phyloP scores from a whole-genome alignment of 2,329 filamentous ascomycete genomes.

The Fusarium sacchari region DNA sequence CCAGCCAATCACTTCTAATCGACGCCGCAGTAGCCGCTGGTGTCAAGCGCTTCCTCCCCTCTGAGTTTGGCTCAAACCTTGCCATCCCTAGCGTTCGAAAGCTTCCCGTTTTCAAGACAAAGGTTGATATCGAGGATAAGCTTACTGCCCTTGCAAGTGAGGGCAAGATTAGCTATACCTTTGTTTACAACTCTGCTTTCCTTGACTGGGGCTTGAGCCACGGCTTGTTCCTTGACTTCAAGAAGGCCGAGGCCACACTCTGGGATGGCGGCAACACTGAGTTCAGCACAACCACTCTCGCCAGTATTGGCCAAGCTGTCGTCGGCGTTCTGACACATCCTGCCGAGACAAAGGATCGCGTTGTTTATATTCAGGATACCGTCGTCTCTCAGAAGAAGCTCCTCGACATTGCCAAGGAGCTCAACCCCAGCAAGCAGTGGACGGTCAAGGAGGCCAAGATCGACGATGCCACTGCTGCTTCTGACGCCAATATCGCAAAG shows the following conservation, averaged over 20 bases:
- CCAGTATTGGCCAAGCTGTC: slow-evolving; percentile 58
- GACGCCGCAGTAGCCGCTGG: slow-evolving; percentile 69
- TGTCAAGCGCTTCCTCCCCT: slow-evolving; percentile 70
- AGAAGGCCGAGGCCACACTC: slow-evolving; percentile 52
- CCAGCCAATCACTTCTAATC: slow-evolving; percentile 55
- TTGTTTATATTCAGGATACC: slow-evolving; percentile 57
- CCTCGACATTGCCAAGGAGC: slow-evolving; percentile 58
- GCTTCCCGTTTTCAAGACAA: slow-evolving; percentile 63
- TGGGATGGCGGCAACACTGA: slow-evolving; percentile 60
- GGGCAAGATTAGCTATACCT: slow-evolving; percentile 63
- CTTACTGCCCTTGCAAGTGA: slow-evolving; percentile 54
- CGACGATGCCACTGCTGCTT: slow-evolving; percentile 41
- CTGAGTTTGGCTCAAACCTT: slow-evolving; percentile 61
- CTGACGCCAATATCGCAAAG: slow-evolving; percentile 46
- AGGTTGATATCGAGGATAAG: slow-evolving; percentile 55
- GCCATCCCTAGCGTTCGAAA: slow-evolving; percentile 46
- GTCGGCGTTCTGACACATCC: slow-evolving; percentile 59
- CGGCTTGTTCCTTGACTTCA: slow-evolving; percentile 56
- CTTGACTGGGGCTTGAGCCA: slow-evolving; percentile 64
- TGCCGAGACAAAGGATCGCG: slow-evolving; percentile 63
- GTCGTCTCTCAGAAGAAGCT: slow-evolving; percentile 58
- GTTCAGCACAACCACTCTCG: slow-evolving; percentile 61
- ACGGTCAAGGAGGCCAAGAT: slow-evolving; percentile 52
- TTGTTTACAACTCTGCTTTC: slow-evolving; percentile 64
- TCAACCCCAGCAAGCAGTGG: slow-evolving; percentile 59